Evolutionary conservation across 164 flowering plant species (phyloP).

Genomic region (Vitis vinifera): DNA sequence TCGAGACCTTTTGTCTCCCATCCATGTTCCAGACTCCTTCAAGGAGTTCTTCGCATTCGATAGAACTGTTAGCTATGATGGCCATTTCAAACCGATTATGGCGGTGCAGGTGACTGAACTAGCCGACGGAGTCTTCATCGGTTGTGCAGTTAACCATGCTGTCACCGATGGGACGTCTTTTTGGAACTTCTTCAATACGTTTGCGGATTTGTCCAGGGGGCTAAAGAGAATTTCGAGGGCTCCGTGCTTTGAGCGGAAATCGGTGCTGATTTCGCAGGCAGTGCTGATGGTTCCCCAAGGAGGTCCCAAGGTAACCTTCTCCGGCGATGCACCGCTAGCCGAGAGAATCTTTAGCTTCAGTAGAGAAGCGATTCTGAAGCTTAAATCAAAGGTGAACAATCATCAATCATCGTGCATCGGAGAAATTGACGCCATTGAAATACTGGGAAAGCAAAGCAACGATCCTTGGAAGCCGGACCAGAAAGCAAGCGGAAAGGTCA

Average conservation of each 20-base stretch:
- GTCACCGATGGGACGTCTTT: conserved; percentile 65
- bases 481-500: conserved; percentile 13
- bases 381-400: conserved; percentile 41
- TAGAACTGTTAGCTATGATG: conserved; percentile 43
- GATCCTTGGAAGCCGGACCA: conserved; percentile 17
- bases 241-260: conserved; percentile 49
- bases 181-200: conserved; percentile 76
- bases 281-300: conserved; percentile 48
- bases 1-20: conserved; percentile 31
- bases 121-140: conserved; percentile 64
- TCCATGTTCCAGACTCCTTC: conserved; percentile 37
- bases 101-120: conserved; percentile 68
- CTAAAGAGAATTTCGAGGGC: conserved; percentile 17
- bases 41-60: conserved; percentile 45
- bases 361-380: conserved; percentile 45
- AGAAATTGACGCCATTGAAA: conserved; percentile 16
- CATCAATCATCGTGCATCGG: not conserved
- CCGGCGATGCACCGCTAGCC: conserved; percentile 39
- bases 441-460: conserved; percentile 43
- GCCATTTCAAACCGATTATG: conserved; percentile 46
- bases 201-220: conserved; percentile 49
- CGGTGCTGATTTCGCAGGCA: conserved; percentile 43
- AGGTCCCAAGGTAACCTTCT: conserved; percentile 57
- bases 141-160: conserved; percentile 60
- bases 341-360: conserved; percentile 67